Base-by-base conservation (phyloP, 2,329 filamentous ascomycete genomes). In the Aspergillus piperis region DNA sequence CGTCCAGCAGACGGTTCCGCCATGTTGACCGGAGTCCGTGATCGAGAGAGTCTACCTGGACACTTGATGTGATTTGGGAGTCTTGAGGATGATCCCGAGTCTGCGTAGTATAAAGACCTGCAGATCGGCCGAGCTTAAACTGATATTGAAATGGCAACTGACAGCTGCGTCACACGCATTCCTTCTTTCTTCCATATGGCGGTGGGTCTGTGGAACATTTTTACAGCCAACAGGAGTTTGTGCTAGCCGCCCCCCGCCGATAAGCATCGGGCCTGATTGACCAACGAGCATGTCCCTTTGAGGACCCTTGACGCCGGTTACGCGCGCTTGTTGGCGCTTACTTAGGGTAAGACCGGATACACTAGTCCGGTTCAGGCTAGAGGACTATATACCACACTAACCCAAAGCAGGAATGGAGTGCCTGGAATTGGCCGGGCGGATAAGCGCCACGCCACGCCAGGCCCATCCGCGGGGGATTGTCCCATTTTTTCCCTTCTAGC, bases 1-100 rank as follows among this genome's bases (percentile, higher is more conserved):
- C 69, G 74, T 17, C 41, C 58, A 19, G 61, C 58, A n/a, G 48
- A 25, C 41, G 57, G 53, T 15, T 54, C 49, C 15, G 58, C 60
- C 66, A 68, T 68, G 41, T 41, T 27, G 59, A 54, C 17, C 8
- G 57, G 17, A 50, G 19, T 25, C 15, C 15, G 23, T 47, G 27
- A 54, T 42, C 47, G 21, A 38, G 5, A 38, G 13, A 38, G 13
- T 23, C 11, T 13, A 41, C 7, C 2, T n/a, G 38, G 8, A 17
- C 23, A 50, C n/a, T 32, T 13, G 15, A 3, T 27, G 5, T 50
- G 39, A 17, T 8, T 15, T 17, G 0, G 4, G 41, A 23, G 11
- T 3, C 19, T 44, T 23, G 19, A 23, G 19, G 5, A 13, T 44
- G 41, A 23, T 44, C 13, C 19, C 6, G 10, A 21, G 41, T 21